Conservation (phyloP, 148 eudicot genomes). For the Heliamphora exappendiculata region DNA sequence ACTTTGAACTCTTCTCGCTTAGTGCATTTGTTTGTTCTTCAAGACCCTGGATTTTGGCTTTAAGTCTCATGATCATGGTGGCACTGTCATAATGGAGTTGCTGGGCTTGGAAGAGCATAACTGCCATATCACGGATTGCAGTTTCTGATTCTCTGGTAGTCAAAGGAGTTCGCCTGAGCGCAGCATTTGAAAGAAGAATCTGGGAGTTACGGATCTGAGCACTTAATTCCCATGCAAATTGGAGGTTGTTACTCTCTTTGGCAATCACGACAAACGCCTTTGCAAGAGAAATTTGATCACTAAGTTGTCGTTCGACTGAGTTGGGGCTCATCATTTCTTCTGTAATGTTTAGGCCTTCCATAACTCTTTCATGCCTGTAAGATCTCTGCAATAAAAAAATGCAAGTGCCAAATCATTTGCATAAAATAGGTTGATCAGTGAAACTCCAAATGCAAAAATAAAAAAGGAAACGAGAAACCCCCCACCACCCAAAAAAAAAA, state of each 20-base stretch:
- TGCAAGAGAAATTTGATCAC: slow-evolving; percentile 40
- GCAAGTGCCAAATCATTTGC: not conserved
- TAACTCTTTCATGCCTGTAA: slow-evolving; percentile 23
- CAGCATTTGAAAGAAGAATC: slow-evolving; percentile 75
- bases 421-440: not conserved
- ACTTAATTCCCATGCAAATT: slow-evolving; percentile 85
- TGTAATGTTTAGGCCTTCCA: slow-evolving; percentile 33
- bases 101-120: slow-evolving; percentile 75
- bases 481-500: too few relatives aligned
- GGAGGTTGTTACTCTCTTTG: slow-evolving; percentile 83
- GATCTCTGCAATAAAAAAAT: slow-evolving; percentile 23
- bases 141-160: slow-evolving; percentile 59
- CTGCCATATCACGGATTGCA: slow-evolving; percentile 72
- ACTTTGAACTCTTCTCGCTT: slow-evolving; percentile 63
- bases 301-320: slow-evolving; percentile 30
- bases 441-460: not conserved
- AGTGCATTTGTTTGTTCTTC: slow-evolving; percentile 72
- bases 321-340: slow-evolving; percentile 33
- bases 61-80: slow-evolving; percentile 78
- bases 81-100: slow-evolving; percentile 79
- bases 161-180: slow-evolving; percentile 58
- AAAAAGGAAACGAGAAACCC: not conserved
- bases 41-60: slow-evolving; percentile 75
- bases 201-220: slow-evolving; percentile 84
- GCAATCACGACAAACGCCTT: slow-evolving; percentile 67